Evolutionary conservation across 345 rosid genomes (phyloP).

Genomic region (Lagerstroemia speciosa): DNA sequence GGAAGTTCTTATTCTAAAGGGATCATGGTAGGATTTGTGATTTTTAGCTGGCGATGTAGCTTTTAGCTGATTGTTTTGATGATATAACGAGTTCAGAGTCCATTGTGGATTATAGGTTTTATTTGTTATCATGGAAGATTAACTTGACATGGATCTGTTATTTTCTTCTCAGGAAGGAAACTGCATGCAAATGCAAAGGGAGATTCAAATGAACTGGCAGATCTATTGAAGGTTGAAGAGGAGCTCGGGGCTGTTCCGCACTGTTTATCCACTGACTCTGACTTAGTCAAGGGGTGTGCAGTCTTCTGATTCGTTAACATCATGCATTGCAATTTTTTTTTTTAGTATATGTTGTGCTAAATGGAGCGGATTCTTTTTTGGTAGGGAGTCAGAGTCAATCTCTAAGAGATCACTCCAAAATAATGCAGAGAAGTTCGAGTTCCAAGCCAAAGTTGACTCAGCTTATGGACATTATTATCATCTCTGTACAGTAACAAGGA

Average conservation of each 20-base stretch:
- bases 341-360: neutral
- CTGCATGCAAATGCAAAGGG: slow-evolving; percentile 74
- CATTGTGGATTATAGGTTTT: too few relatives aligned
- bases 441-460: slow-evolving; percentile 99
- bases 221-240: slow-evolving; percentile 92
- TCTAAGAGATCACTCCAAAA: slow-evolving; percentile 78
- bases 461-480: slow-evolving; percentile 94
- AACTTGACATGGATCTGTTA: slow-evolving; percentile 1
- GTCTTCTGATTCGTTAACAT: neutral
- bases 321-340: neutral
- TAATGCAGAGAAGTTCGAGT: slow-evolving; percentile 87
- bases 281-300: slow-evolving; percentile 49
- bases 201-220: slow-evolving; percentile 44
- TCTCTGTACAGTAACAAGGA: slow-evolving; percentile 98
- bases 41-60: too few relatives aligned
- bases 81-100: too few relatives aligned
- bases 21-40: too few relatives aligned
- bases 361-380: slow-evolving; percentile 6
- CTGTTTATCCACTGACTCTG: slow-evolving; percentile 87
- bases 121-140: too few relatives aligned
- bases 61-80: too few relatives aligned
- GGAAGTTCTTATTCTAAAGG: too few relatives aligned
- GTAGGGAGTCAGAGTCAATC: slow-evolving; percentile 91
- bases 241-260: slow-evolving; percentile 83
- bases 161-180: slow-evolving; percentile 46